Conservation (phyloP, 1,139 yeast species). For the Zygoascus meyerae region DNA sequence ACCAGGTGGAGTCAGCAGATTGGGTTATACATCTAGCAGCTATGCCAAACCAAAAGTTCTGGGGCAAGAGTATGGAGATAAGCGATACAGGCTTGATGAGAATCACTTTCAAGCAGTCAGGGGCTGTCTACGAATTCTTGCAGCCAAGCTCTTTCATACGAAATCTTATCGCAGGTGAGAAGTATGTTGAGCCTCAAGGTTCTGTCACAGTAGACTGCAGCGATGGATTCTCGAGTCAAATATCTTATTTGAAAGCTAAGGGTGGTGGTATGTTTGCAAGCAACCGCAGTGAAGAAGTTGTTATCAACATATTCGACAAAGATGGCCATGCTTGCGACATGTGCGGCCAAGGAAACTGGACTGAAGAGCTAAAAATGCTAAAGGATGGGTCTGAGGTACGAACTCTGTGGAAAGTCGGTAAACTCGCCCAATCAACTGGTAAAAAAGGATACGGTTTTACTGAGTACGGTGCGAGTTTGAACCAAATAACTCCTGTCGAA, state of each 20-base stretch:
- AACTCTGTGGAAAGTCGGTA: slow-evolving; percentile 60
- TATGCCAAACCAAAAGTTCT: slow-evolving; percentile 80
- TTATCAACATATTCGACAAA: slow-evolving; percentile 47
- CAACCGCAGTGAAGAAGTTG: slow-evolving; percentile 79
- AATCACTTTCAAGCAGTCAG: slow-evolving; percentile 51
- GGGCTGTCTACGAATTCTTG: slow-evolving; percentile 70
- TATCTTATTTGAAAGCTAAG: slow-evolving; percentile 51
- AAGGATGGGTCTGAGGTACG: slow-evolving; percentile 20
- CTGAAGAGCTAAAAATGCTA: slow-evolving; percentile 48
- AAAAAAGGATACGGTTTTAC: slow-evolving; percentile 76
- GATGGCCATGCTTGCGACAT: slow-evolving; percentile 24
- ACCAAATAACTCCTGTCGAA: slow-evolving; percentile 70
- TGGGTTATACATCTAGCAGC: slow-evolving; percentile 80
- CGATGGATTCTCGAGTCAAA: slow-evolving; percentile 59
- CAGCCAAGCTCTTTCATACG: slow-evolving; percentile 81
- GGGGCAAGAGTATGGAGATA: slow-evolving; percentile 91
- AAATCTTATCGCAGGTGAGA: slow-evolving; percentile 90
- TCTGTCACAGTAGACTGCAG: slow-evolving; percentile 62
- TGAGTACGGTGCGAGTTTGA: slow-evolving; percentile 70
- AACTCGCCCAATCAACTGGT: slow-evolving; percentile 51
- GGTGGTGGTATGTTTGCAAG: slow-evolving; percentile 63
- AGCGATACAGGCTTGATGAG: slow-evolving; percentile 64
- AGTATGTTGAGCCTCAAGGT: slow-evolving; percentile 85
- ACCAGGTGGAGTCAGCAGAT: slow-evolving; percentile 60
- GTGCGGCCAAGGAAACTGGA: slow-evolving; percentile 63